These are phyloP conservation scores for Priceomyces melissophilus DNA, from an alignment of 805 yeast species.

Conservation along the genomic window DNA sequence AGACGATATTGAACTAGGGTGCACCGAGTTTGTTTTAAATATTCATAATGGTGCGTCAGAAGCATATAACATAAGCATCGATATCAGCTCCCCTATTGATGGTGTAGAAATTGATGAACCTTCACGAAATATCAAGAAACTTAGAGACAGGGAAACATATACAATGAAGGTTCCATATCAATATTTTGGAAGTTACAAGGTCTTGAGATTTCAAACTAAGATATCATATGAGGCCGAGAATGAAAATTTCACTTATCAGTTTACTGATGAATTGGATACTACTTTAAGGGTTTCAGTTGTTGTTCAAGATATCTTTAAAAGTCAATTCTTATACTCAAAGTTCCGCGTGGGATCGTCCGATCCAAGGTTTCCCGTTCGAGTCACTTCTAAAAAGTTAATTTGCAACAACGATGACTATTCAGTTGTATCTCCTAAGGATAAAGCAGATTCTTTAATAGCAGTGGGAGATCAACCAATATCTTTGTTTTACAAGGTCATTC, in stretches of 20 bases:
- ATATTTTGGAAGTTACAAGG: conserved; percentile 25
- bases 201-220: conserved; percentile 17
- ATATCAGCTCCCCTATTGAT: conserved; percentile 12
- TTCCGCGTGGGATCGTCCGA: conserved; percentile 65
- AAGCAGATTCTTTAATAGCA: conserved; percentile 41
- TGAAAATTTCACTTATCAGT: conserved; percentile 15
- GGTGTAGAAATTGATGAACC: conserved; percentile 9
- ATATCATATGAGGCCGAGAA: conserved; percentile 19
- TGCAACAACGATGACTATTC: conserved; percentile 24
- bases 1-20: conserved; percentile 23
- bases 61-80: conserved; percentile 24
- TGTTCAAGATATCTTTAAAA: conserved; percentile 74
- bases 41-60: conserved; percentile 28
- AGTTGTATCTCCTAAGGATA: conserved; percentile 16
- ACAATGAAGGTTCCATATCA: conserved; percentile 31
- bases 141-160: conserved; percentile 8
- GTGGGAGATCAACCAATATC: conserved; percentile 70
- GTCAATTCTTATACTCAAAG: conserved; percentile 55
- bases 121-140: conserved; percentile 1
- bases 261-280: conserved; percentile 45
- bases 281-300: conserved; percentile 64
- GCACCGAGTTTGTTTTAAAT: conserved; percentile 20
- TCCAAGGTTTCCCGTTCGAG: conserved; percentile 49
- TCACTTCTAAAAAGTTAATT: conserved; percentile 41
- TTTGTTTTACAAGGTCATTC: conserved; percentile 52